Conservation (phyloP, 139 green algal genomes). For the Closterium sp. region DNA sequence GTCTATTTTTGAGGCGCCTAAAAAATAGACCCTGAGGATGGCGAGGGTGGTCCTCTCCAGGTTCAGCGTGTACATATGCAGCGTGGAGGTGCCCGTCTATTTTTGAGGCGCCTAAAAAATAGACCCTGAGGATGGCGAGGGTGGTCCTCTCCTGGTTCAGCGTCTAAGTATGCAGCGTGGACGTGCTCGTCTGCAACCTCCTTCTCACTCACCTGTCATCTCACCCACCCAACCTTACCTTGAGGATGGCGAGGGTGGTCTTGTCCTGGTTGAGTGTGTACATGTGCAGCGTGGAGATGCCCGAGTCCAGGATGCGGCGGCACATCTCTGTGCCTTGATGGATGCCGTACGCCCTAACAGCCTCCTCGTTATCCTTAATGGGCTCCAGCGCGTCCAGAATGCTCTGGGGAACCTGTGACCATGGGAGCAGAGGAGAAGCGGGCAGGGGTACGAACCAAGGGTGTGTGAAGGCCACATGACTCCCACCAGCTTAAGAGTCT, state of each 20-base stretch:
- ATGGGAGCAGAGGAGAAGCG: neutral
- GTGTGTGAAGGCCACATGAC: too few relatives aligned
- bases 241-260: constrained; percentile 75
- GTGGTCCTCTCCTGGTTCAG: constrained; percentile 83
- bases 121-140: constrained; percentile 75
- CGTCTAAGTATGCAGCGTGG: constrained; percentile 92
- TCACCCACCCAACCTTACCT: neutral
- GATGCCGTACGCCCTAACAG: constrained; percentile 81
- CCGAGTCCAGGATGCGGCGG: constrained; percentile 73
- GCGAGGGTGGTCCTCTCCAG: too few relatives aligned
- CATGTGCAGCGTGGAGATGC: constrained; percentile 83
- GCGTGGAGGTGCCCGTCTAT: too few relatives aligned
- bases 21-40: too few relatives aligned
- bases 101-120: too few relatives aligned
- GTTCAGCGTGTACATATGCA: too few relatives aligned
- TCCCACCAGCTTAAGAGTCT: too few relatives aligned
- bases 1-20: too few relatives aligned
- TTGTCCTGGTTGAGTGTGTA: constrained; percentile 94
- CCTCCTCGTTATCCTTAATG: constrained; percentile 95
- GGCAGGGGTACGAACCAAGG: too few relatives aligned
- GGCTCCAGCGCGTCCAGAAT: constrained; percentile 76
- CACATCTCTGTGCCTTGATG: constrained; percentile 88
- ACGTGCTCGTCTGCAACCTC: too few relatives aligned
- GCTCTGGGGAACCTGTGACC: constrained; percentile 67
- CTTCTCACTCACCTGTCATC: too few relatives aligned